A percentile compares a stretch with the other conserved stretches of the same genome.
These are phyloP conservation scores for Berkeleyomyces rouxiae DNA, from an alignment of 2,329 filamentous ascomycete species.

Conservation along the genomic window DNA sequence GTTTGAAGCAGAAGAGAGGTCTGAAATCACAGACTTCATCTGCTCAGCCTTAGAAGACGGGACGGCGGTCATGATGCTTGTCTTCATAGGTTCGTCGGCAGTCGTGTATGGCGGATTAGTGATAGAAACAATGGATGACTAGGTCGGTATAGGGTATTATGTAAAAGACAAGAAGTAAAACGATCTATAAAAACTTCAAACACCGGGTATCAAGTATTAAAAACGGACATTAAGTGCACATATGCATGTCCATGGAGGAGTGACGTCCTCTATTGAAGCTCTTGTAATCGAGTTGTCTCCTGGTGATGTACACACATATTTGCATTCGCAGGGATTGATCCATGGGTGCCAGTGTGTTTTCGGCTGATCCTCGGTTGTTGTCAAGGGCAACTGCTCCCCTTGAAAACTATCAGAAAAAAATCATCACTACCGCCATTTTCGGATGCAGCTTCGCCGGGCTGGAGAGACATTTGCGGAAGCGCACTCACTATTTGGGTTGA, in stretches of 20 bases:
- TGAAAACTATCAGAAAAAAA: conserved; percentile 3
- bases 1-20: conserved; percentile 7
- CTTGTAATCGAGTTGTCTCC: neutral
- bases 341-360: neutral
- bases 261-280: neutral
- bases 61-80: neutral
- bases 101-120: neutral
- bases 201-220: neutral
- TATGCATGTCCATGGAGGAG: neutral
- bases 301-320: neutral
- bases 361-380: conserved; percentile 24
- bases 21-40: conserved; percentile 11
- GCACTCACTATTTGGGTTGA: neutral
- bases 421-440: neutral
- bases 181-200: neutral
- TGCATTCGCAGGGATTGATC: neutral
- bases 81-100: neutral
- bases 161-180: neutral
- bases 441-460: neutral
- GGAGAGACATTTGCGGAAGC: neutral
- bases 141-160: neutral
- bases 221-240: neutral
- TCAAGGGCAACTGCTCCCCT: conserved; percentile 21
- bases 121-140: neutral
- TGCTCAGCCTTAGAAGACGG: conserved; percentile 7